phyloP scores from a whole-genome alignment of 768 basidiomycete genomes.

The Holtermannia corniformis region DNA sequence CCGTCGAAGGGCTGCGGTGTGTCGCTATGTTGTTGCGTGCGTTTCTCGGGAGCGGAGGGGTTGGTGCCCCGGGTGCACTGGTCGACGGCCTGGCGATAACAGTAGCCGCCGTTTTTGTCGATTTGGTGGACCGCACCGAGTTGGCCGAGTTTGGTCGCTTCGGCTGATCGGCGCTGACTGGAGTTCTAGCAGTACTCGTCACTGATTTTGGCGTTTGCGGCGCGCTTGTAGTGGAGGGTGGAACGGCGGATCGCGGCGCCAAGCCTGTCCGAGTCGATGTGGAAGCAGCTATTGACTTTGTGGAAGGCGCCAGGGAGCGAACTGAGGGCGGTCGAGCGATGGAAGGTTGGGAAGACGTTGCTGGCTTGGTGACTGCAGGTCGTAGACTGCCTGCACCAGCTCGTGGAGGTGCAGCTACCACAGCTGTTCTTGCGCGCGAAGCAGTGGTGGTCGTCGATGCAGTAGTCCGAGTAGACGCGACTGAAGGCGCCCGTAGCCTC shows the following conservation, averaged over 20 bases:
- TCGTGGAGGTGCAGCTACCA: not conserved
- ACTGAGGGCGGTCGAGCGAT: not conserved
- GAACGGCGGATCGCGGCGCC: too few species aligned
- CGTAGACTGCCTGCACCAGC: too few species aligned
- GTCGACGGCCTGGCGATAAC: not conserved
- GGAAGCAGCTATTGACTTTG: not conserved
- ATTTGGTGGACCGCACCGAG: not conserved
- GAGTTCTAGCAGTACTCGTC: too few species aligned
- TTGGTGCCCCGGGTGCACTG: not conserved
- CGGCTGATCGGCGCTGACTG: not conserved
- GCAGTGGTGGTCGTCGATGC: constrained; percentile 1
- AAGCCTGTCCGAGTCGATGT: too few species aligned
- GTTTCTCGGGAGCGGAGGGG: not conserved
- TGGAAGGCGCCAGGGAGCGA: not conserved
- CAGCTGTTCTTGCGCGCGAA: not conserved
- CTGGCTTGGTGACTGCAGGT: not conserved
- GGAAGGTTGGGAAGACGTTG: not conserved
- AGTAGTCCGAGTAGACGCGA: constrained; percentile 11
- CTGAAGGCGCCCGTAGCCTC: constrained; percentile 5
- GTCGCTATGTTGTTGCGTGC: not conserved
- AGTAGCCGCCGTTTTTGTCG: not conserved
- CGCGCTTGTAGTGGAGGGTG: too few species aligned
- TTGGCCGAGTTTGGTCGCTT: not conserved
- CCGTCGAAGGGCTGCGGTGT: not conserved
- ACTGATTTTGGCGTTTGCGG: too few species aligned